A percentile compares a stretch with the other conserved stretches of the same genome.
Evolutionary conservation across 2,329 filamentous ascomycete species (phyloP).

Genomic region (Nigrospora oryzae): DNA sequence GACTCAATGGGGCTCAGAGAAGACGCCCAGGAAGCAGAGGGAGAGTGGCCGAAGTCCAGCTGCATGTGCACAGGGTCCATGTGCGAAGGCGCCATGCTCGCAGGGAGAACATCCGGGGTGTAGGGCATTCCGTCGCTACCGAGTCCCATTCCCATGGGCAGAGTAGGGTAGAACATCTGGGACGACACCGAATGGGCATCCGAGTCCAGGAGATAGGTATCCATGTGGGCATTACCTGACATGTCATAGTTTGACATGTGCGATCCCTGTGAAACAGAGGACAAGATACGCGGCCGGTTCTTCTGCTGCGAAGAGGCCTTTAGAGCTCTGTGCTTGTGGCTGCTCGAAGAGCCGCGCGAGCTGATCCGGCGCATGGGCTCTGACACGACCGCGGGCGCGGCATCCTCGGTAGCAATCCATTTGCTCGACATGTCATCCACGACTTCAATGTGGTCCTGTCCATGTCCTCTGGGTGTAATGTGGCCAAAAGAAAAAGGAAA

Average conservation of each 20-base stretch:
- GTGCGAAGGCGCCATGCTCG: conserved; percentile 40
- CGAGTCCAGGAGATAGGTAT: conserved; percentile 42
- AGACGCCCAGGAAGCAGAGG: conserved; percentile 42
- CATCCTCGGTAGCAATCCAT: conserved; percentile 33
- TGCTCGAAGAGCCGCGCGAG: conserved; percentile 34
- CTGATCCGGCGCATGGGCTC: conserved; percentile 36
- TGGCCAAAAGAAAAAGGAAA: conserved; percentile 46
- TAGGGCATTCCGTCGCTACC: conserved; percentile 33
- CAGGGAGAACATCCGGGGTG: conserved; percentile 28
- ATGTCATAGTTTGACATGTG: conserved; percentile 44
- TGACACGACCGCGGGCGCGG: conserved; percentile 22
- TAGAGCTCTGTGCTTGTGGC: conserved; percentile 33
- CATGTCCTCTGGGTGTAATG: conserved; percentile 39
- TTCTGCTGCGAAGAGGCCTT: conserved; percentile 32
- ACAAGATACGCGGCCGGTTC: conserved; percentile 33
- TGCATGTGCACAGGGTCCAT: conserved; percentile 49
- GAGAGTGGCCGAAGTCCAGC: conserved; percentile 45
- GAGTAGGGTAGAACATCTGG: conserved; percentile 41
- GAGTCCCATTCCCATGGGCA: conserved; percentile 36
- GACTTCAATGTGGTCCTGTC: conserved; percentile 35
- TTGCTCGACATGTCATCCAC: conserved; percentile 37
- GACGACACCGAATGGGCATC: conserved; percentile 36
- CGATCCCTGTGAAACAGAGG: conserved; percentile 37
- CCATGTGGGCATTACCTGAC: conserved; percentile 43
- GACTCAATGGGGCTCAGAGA: conserved; percentile 43